Percentiles rank a stretch among this genome's conserved stretches.
Evolutionary conservation across 805 yeast species (phyloP).

Genomic region (Saccharomycopsis fermentans): DNA sequence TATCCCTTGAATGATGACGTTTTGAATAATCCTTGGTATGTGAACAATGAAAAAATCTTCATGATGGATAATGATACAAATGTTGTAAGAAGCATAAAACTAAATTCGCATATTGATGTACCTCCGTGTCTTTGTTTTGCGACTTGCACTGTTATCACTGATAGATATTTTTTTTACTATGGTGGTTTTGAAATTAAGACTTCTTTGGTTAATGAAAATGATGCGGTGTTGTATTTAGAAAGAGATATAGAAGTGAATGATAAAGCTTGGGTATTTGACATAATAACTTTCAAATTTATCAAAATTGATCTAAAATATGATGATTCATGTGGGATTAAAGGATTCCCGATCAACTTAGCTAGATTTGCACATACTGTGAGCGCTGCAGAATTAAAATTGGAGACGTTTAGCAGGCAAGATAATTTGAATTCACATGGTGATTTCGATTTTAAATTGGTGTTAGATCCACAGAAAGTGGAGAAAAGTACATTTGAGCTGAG

Average conservation of each 20-base stretch:
- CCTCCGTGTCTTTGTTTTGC: conserved; percentile 47
- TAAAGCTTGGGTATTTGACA: conserved; percentile 51
- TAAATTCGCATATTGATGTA: conserved; percentile 28
- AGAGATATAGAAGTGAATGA: conserved; percentile 40
- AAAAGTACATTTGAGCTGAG: background rate
- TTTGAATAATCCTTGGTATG: conserved; percentile 33
- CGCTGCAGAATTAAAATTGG: conserved; percentile 2
- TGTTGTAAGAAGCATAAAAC: conserved; percentile 21
- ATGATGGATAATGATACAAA: conserved; percentile 32
- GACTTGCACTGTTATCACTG: conserved; percentile 39
- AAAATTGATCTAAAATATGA: conserved; percentile 22
- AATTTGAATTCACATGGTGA: background rate
- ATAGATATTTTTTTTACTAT: conserved; percentile 48
- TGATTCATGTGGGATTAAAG: conserved; percentile 3
- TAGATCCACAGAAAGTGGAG: background rate
- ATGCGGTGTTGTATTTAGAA: conserved; percentile 24
- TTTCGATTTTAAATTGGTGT: background rate
- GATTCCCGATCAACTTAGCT: conserved; percentile 5
- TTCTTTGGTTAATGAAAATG: conserved; percentile 21
- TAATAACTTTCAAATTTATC: conserved; percentile 36
- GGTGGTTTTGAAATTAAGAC: conserved; percentile 56
- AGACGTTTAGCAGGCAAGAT: background rate
- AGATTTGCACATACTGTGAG: conserved; percentile 14
- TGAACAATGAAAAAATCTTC: conserved; percentile 30
- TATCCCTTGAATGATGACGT: conserved; percentile 35